Evolutionary conservation across 352 stramenopile genomes (phyloP).

Genomic region (Pythium sp.): DNA sequence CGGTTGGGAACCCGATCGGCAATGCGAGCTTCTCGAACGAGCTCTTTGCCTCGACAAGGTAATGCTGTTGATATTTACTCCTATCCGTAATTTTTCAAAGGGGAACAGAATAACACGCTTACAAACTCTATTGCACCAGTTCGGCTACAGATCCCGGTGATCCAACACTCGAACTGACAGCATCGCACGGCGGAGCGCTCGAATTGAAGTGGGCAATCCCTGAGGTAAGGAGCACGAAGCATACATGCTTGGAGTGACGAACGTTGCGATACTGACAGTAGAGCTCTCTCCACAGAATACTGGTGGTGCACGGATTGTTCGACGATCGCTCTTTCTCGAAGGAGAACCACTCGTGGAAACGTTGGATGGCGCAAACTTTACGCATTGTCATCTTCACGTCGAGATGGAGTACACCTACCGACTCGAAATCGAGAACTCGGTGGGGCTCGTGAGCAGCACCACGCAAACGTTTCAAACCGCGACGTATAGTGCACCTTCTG

Average conservation of each 20-base stretch:
- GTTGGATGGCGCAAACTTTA: slow-evolving; percentile 19
- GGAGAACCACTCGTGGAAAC: slow-evolving; percentile 29
- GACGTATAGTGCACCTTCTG: slow-evolving; percentile 15
- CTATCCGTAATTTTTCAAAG: not conserved
- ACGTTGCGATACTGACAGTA: not conserved
- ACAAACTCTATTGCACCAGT: slow-evolving; percentile 17
- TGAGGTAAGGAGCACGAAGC: slow-evolving; percentile 20
- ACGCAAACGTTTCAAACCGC: slow-evolving; percentile 28
- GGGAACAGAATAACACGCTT: not conserved
- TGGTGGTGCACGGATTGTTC: slow-evolving; percentile 35
- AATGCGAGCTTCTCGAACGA: slow-evolving; percentile 24
- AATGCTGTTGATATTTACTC: not conserved
- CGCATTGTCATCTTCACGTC: slow-evolving; percentile 29
- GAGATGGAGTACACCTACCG: slow-evolving; percentile 34
- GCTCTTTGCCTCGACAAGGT: slow-evolving; percentile 23
- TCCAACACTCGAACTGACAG: slow-evolving; percentile 23
- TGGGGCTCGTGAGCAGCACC: slow-evolving; percentile 24
- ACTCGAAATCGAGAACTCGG: slow-evolving; percentile 46
- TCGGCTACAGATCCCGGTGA: slow-evolving; percentile 21
- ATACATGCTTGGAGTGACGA: not conserved
- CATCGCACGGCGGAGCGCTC: slow-evolving; percentile 32
- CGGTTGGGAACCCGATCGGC: slow-evolving; percentile 32
- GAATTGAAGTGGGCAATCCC: slow-evolving; percentile 30
- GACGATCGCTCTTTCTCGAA: slow-evolving; percentile 31
- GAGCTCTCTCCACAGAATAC: slow-evolving; percentile 27